Base-by-base conservation (phyloP, 2,329 filamentous ascomycete species). In the Fusarium staphyleae region DNA sequence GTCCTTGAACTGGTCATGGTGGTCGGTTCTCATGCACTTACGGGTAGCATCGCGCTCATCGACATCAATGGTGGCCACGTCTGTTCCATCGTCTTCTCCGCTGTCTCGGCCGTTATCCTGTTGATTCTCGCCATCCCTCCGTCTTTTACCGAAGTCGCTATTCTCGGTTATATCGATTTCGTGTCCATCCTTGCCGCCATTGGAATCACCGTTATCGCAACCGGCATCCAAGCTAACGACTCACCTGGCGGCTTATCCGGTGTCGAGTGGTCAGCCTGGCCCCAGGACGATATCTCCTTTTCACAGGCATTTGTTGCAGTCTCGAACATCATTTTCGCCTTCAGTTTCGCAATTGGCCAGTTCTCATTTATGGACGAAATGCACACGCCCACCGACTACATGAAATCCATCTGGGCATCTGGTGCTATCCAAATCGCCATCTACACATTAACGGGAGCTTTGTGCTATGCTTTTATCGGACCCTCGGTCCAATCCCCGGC, bases 381-480 rank as follows among this genome's bases (percentile, higher is more conserved):
- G 57, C 60, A 63, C 16, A 63, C 60, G 1, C 60, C 60, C 0
- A 55, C 52, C 5, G 60, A 63, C 15, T 63, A 76, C 55, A 63
- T 71, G 55, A 80, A 81, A 75, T 82, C 86, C 3, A 80, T 91
- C 47, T 78, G 78, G 58, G 70, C 86, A n/a, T 81, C 88, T 0
- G 85, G 88, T 60, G 72, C 79, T 16, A 78, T 83, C 40, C 84
- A 88, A 59, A 85, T 86, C 22, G 69, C 74, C 39, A 81, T 90
- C 60, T 91, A 91, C 74, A 82, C 87, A 36, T 57, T 88, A 34
- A 85, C 86, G 1, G 86, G 87, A 8, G 79, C 84, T 4, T 75
- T 90, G 6, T 83, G 90, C 65, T 91, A 91, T 75, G 81, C 81
- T 47, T 91, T 85, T 60, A 85, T 85, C 8, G 89, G 89, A 14